Evolutionary conservation across 164 flowering plant species (phyloP).

Genomic region (Chloranthus sessilifolius): DNA sequence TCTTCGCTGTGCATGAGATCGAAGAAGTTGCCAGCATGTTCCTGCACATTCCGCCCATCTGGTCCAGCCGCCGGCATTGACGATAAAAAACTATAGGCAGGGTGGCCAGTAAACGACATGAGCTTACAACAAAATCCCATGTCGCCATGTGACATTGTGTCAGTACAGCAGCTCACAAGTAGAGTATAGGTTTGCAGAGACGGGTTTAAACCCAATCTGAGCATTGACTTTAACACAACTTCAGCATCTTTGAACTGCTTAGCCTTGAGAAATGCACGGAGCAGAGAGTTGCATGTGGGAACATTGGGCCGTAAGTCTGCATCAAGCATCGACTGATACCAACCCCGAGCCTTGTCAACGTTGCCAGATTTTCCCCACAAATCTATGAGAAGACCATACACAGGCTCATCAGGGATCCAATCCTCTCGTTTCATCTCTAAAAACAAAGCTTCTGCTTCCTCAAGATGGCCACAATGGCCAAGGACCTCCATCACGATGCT

Average conservation of each 20-base stretch:
- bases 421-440: slow-evolving; percentile 64
- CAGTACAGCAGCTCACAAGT: slow-evolving; percentile 88
- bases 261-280: slow-evolving; percentile 82
- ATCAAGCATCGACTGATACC: slow-evolving; percentile 87
- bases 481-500: slow-evolving; percentile 97
- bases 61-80: slow-evolving; percentile 82
- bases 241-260: slow-evolving; percentile 67
- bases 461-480: slow-evolving; percentile 88
- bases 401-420: slow-evolving; percentile 94
- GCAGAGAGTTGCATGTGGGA: slow-evolving; percentile 92
- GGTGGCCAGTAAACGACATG: slow-evolving; percentile 80
- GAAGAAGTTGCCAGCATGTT: slow-evolving; percentile 60
- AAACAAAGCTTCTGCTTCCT: slow-evolving; percentile 87
- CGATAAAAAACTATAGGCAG: slow-evolving; percentile 69
- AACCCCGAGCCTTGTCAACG: slow-evolving; percentile 71
- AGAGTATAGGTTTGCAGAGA: slow-evolving; percentile 88
- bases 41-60: slow-evolving; percentile 85
- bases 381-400: slow-evolving; percentile 94
- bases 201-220: slow-evolving; percentile 63
- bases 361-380: slow-evolving; percentile 92
- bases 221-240: slow-evolving; percentile 63
- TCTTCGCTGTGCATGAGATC: slow-evolving; percentile 89
- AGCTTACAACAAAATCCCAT: slow-evolving; percentile 72
- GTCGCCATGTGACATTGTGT: slow-evolving; percentile 46
- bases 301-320: slow-evolving; percentile 87